A percentile compares a stretch with the other conserved stretches of the same genome.
phyloP scores from a whole-genome alignment of 495 filamentous ascomycete species.

The Hypoxylon rickii region DNA sequence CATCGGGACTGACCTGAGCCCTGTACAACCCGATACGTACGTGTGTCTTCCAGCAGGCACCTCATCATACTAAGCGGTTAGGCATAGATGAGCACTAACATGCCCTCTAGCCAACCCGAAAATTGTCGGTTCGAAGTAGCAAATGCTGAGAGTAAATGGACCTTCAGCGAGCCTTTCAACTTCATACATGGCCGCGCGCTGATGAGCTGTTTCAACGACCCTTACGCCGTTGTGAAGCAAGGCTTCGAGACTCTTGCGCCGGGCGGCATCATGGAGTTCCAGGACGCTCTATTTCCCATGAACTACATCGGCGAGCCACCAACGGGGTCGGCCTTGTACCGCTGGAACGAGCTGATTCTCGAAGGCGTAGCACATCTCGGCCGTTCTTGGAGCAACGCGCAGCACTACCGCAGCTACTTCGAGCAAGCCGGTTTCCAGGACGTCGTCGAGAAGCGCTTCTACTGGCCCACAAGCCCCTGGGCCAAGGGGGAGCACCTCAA shows the following conservation, averaged over 20 bases:
- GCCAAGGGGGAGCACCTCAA: conserved; percentile 39
- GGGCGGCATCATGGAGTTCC: conserved; percentile 56
- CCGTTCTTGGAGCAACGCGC: conserved; percentile 33
- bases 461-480: conserved; percentile 42
- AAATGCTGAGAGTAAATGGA: conserved; percentile 60
- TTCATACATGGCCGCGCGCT: conserved; percentile 59
- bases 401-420: conserved; percentile 28
- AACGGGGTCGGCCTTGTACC: conserved; percentile 35
- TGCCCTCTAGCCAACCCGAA: conserved; percentile 45
- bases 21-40: conserved; percentile 57
- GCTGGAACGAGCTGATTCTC: conserved; percentile 42
- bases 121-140: conserved; percentile 60
- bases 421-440: conserved; percentile 33
- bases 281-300: conserved; percentile 47
- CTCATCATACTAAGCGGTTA: neutral
- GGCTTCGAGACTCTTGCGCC: conserved; percentile 52
- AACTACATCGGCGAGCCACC: conserved; percentile 37
- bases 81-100: too few species aligned
- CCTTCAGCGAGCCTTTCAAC: conserved; percentile 54
- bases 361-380: conserved; percentile 41
- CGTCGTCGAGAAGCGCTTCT: conserved; percentile 36
- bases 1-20: conserved; percentile 56
- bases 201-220: conserved; percentile 55
- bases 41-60: conserved; percentile 3
- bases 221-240: conserved; percentile 49